A percentile compares a stretch with the other conserved stretches of the same genome.
These are phyloP conservation scores for Stropharia rugosoannulata DNA, from an alignment of 768 basidiomycete species.

Conservation along the genomic window DNA sequence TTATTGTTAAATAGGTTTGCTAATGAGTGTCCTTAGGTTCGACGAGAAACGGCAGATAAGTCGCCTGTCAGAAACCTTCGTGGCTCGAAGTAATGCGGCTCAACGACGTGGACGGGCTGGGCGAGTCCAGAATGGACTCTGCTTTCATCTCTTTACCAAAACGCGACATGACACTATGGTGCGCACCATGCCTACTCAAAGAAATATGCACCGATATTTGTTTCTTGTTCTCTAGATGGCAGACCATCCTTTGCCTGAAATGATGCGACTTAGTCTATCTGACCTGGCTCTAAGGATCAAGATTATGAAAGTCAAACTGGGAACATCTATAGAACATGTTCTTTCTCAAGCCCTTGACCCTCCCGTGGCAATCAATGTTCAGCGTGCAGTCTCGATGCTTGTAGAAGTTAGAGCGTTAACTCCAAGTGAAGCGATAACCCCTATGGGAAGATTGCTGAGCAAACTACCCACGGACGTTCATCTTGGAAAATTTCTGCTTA, in stretches of 20 bases:
- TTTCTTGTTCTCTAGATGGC: constrained; percentile 55
- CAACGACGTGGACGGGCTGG: constrained; percentile 91
- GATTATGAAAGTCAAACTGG: constrained; percentile 89
- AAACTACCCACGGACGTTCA: constrained; percentile 95
- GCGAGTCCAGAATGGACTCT: constrained; percentile 84
- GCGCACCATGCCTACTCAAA: background rate
- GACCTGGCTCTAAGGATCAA: constrained; percentile 91
- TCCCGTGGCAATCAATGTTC: constrained; percentile 81
- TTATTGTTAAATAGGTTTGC: background rate
- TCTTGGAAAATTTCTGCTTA: constrained; percentile 89
- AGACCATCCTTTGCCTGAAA: constrained; percentile 91
- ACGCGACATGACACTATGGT: constrained; percentile 79
- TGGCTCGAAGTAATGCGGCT: constrained; percentile 88
- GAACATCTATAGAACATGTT: constrained; percentile 85
- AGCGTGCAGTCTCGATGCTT: constrained; percentile 86
- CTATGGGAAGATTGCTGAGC: constrained; percentile 88
- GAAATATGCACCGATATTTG: background rate
- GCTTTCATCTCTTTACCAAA: constrained; percentile 96
- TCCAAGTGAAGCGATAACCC: constrained; percentile 84
- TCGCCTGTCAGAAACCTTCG: constrained; percentile 85
- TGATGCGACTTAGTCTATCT: constrained; percentile 89
- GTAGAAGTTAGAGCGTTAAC: constrained; percentile 92
- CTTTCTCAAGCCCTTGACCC: constrained; percentile 88
- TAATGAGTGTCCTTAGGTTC: constrained; percentile 49
- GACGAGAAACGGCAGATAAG: constrained; percentile 98